Percentiles rank a stretch among this genome's conserved stretches.
Conservation (phyloP, 139 green algal genomes). For the Chlamydomonas asymmetrica region DNA sequence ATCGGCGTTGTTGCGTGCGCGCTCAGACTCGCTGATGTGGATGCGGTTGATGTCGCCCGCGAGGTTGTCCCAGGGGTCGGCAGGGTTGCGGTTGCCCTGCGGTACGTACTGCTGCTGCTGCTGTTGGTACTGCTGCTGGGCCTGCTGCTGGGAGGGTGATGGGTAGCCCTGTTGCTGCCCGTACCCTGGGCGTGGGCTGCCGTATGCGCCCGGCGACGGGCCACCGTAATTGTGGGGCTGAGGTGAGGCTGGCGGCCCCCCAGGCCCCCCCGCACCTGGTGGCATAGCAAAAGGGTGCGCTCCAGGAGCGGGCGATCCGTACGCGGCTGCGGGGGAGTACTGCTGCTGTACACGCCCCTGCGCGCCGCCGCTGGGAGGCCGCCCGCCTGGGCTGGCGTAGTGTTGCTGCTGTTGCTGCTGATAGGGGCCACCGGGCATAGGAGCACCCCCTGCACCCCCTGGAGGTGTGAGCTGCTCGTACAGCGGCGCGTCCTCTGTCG, state of each 20-base stretch:
- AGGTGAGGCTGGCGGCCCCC: too few relatives aligned
- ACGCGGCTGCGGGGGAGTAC: too few relatives aligned
- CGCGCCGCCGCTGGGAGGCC: neutral
- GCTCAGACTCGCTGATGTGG: constrained; percentile 21
- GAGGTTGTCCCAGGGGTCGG: constrained; percentile 29
- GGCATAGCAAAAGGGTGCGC: neutral
- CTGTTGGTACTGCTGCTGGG: constrained; percentile 15
- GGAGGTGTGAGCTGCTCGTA: constrained; percentile 6
- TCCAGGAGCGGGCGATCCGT: neutral
- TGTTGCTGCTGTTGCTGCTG: constrained; percentile 10
- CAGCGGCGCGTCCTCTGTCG: constrained; percentile 25
- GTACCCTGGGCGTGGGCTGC: too few relatives aligned
- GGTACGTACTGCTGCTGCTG: constrained; percentile 14
- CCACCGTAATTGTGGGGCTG: too few relatives aligned
- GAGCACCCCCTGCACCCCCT: neutral
- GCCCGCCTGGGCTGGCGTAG: neutral
- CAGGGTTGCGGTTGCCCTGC: neutral
- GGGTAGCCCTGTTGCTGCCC: too few relatives aligned
- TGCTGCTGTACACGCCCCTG: too few relatives aligned
- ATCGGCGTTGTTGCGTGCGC: constrained; percentile 11
- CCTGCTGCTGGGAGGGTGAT: too few relatives aligned
- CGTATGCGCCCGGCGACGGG: too few relatives aligned
- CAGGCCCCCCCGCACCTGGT: too few relatives aligned
- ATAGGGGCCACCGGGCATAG: constrained; percentile 2
- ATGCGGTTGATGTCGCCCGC: constrained; percentile 41